Base-by-base conservation (phyloP, 2,329 filamentous ascomycete genomes). In the Microcyclosporella mali region DNA sequence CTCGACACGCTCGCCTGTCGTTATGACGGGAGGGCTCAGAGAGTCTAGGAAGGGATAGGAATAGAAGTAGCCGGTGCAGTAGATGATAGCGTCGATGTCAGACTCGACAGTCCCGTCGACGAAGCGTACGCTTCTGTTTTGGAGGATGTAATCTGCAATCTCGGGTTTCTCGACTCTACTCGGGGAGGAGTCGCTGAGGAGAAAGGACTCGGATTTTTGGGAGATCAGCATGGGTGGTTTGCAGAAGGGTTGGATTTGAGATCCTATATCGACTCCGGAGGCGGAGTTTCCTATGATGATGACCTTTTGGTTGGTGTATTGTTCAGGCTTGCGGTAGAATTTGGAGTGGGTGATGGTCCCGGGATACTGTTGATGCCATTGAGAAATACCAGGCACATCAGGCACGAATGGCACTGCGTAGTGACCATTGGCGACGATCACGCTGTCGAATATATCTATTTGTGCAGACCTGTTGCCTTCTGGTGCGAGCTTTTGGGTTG, bases 41-140 rank as follows among this genome's bases (percentile, higher is more conserved):
- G 62, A 61, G 2, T 65, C 62, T 3, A 82, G 61, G 58, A 95
- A 95, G 0, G 88, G 88, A 45, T 84, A 85, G 4, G 82, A 81
- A 66, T 86, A 95, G 43, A 94, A 77, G 57, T 94, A 97, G 0
- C 90, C 90, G 0, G 90, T 95, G 62, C 86, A 89, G 64, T 90
- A 95, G 19, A 97, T 62, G 4, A 95, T 69, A 1, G 79, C 76
- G 57, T 95, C 89, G 43, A 97, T 66, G 27, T 81, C 69, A 2
- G 67, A 67, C 57, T 88, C 84, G 8, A 82, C 59, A 0, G 70
- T 71, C 2, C 83, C 84, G 56, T 87, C 74, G 31, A 73, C 70
- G 50, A 94, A 86, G 25, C 74, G 70, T 2, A 92, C 73, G 2
- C 75, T 80, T 49, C 79, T 73, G 39, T 75, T 67, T 3, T 73